Base-by-base conservation (phyloP, 495 filamentous ascomycete species). In the Lasiosphaeria ovina region DNA sequence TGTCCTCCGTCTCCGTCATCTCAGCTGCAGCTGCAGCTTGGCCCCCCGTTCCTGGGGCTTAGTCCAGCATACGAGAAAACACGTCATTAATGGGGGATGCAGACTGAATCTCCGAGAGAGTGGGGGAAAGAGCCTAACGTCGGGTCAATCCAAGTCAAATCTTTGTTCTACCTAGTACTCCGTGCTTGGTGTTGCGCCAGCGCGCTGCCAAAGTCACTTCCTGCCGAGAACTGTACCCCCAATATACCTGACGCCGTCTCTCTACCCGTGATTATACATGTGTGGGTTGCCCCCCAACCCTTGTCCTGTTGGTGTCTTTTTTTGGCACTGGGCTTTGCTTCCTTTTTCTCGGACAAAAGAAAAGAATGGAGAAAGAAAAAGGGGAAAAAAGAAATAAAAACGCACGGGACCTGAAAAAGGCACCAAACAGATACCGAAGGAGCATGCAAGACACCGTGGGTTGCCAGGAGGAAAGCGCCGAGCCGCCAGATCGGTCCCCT, bases 401-500 rank as follows among this genome's bases (percentile, higher is more conserved):
- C 1, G 44, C 7, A 47, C 12, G 12, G 16, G 44, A 7, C 12
- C 12, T 7, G 38, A 42, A 47, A 47, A 47, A 47, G 16, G 12
- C 7, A n/a, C 44, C 12, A 11, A 47, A 14, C 12, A 47, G 16
- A 47, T 11, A 8, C 38, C 38, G 24, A 24, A 24, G 24, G 24
- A 24, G 24, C 24, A 24, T 42, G 38, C 38, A 42, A 42, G 38
- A 14, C 44, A 11, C 44, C 12, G 44, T 47, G 12, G 44, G 44
- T n/a, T 14, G 44, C 12, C 11, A 47, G 44, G 16, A 47, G 24
- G 12, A 42, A 42, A 47, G 6, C 44, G 44, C 44, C 44, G 44
- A 47, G 44, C 4, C 44, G 12, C 44, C 4, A 47, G 44, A 47
- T 51, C 17, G 49, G 32, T 51, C 49, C 49, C 49, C 32, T 51